Evolutionary conservation across 2,329 filamentous ascomycete species (phyloP).

Genomic region (Diaporthe sp.): DNA sequence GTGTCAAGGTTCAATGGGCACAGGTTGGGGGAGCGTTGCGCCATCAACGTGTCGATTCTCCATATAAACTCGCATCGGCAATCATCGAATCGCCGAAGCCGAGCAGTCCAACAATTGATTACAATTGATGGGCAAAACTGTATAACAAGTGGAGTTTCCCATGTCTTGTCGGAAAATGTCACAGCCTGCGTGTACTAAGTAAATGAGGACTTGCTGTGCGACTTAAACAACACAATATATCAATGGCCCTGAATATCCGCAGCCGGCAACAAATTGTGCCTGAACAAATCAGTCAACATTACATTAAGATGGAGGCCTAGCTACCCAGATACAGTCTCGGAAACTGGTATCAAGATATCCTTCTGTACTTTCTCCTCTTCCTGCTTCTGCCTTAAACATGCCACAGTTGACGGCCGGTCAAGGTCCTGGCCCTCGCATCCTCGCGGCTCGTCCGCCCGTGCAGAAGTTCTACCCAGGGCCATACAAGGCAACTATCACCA

Average conservation of each 20-base stretch:
- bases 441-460: neutral
- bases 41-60: conserved; percentile 15
- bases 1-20: neutral
- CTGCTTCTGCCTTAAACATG: neutral
- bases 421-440: neutral
- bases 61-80: conserved; percentile 22
- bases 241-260: no score
- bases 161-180: neutral
- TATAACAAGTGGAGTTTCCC: neutral
- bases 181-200: neutral
- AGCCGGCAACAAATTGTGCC: neutral
- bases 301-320: neutral
- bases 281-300: neutral
- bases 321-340: neutral
- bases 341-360: neutral
- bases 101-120: neutral
- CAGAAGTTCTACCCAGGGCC: neutral
- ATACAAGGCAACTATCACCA: neutral
- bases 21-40: conserved; percentile 12
- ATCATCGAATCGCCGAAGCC: conserved; percentile 11
- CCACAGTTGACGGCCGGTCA: neutral
- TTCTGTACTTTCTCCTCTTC: neutral
- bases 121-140: neutral
- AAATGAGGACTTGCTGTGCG: no score
- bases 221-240: neutral